Percentiles rank a stretch among this genome's conserved stretches.
Evolutionary conservation across 108 stramenopile genomes (phyloP).

Genomic region (Pseudonitzschia delicatissima): DNA sequence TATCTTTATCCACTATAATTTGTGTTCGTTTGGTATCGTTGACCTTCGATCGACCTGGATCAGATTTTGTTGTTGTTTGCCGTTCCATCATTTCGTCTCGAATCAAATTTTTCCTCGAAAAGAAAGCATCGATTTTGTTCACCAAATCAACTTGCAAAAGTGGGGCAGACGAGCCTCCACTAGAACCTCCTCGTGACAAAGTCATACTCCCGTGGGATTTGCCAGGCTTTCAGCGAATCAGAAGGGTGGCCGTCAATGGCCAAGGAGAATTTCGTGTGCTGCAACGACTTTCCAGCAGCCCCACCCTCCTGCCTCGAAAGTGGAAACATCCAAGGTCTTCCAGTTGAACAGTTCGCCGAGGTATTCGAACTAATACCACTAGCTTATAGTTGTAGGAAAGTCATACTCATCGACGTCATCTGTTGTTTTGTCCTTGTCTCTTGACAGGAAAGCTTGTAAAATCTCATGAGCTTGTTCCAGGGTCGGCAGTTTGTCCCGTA

Average conservation of each 20-base stretch:
- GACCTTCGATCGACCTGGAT: too few species aligned
- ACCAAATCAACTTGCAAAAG: background rate
- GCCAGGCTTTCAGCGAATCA: slow-evolving; percentile 34
- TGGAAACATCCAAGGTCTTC: background rate
- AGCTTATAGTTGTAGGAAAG: background rate
- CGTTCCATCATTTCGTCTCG: background rate
- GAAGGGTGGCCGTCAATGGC: slow-evolving; percentile 21
- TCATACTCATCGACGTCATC: background rate
- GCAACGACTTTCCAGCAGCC: slow-evolving; percentile 23
- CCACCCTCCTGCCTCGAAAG: background rate
- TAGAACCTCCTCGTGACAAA: background rate
- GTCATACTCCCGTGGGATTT: slow-evolving; percentile 33
- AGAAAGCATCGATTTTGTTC: background rate
- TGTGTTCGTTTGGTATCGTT: too few species aligned
- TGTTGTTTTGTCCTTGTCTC: background rate
- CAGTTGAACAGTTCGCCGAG: background rate
- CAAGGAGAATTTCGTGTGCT: slow-evolving; percentile 25
- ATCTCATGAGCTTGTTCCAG: slow-evolving; percentile 15
- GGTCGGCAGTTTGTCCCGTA: slow-evolving; percentile 15
- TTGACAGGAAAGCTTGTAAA: background rate
- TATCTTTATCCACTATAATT: too few species aligned
- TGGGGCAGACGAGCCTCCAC: background rate
- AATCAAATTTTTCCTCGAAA: background rate
- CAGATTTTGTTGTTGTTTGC: background rate
- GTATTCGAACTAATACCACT: slow-evolving; percentile 12